A percentile compares a stretch with the other conserved stretches of the same genome.
These are phyloP conservation scores for Eucalyptus cladocalyx DNA, from an alignment of 345 rosid species.

Conservation along the genomic window DNA sequence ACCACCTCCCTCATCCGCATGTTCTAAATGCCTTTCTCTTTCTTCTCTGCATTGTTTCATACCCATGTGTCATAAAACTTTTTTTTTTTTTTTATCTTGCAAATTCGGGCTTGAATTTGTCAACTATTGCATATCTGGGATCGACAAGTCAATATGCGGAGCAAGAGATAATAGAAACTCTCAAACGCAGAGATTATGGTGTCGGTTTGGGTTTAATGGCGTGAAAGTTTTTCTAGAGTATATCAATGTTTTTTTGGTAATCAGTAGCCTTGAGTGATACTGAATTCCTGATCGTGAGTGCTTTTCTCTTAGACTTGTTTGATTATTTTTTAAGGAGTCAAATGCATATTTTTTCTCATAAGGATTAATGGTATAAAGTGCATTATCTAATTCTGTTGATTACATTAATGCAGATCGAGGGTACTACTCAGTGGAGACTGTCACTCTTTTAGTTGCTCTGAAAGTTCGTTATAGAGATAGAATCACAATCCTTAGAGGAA, in stretches of 20 bases:
- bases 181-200: neutral
- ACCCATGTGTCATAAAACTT: neutral
- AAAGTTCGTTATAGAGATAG: conserved; percentile 97
- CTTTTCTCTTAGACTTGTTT: neutral
- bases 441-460: conserved; percentile 87
- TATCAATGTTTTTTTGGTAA: neutral
- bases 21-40: neutral
- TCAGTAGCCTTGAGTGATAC: neutral
- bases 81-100: neutral
- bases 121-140: neutral
- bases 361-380: neutral
- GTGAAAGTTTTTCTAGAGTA: neutral
- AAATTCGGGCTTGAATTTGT: neutral
- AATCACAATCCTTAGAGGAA: conserved; percentile 90
- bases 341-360: neutral
- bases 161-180: neutral
- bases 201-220: neutral
- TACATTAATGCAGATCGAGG: conserved; percentile 80
- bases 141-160: neutral
- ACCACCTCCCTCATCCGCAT: neutral
- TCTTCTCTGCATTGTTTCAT: neutral
- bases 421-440: conserved; percentile 97
- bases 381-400: neutral
- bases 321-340: neutral
- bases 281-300: neutral